These are phyloP conservation scores for Geopyxis carbonaria DNA, from an alignment of 495 filamentous ascomycete species.

Conservation along the genomic window DNA sequence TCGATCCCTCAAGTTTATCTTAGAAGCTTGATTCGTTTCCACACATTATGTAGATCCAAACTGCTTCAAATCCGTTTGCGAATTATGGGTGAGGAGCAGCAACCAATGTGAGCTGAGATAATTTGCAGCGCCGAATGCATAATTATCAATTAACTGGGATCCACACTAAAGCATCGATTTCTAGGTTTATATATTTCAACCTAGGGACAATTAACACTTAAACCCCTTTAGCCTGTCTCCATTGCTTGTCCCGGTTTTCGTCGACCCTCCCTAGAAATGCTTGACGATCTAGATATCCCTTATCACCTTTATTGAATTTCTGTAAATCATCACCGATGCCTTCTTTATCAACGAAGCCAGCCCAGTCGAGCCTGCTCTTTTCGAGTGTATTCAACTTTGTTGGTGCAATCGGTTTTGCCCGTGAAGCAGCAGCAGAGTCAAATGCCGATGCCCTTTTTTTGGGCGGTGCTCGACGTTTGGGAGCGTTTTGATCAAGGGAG, in stretches of 20 bases:
- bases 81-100: no score
- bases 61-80: no score
- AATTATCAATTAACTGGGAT: no score
- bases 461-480: constrained; percentile 44
- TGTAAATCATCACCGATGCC: constrained; percentile 85
- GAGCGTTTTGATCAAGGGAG: constrained; percentile 19
- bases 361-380: constrained; percentile 91
- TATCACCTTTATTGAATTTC: constrained; percentile 65
- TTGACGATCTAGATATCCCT: constrained; percentile 64
- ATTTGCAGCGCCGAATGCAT: no score
- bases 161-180: no score
- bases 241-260: constrained; percentile 40
- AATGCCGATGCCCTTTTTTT: constrained; percentile 62
- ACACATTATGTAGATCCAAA: no score
- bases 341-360: constrained; percentile 76
- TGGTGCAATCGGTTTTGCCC: constrained; percentile 34
- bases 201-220: no score
- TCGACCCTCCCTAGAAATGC: constrained; percentile 80
- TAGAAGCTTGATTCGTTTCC: no score
- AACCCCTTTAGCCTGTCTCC: constrained; percentile 22
- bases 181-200: no score
- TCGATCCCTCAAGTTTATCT: no score
- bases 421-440: constrained; percentile 38
- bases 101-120: no score
- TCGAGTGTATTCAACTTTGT: constrained; percentile 91